These are phyloP conservation scores for Raffaelea albimanens DNA, from an alignment of 2,329 filamentous ascomycete genomes.

Conservation along the genomic window DNA sequence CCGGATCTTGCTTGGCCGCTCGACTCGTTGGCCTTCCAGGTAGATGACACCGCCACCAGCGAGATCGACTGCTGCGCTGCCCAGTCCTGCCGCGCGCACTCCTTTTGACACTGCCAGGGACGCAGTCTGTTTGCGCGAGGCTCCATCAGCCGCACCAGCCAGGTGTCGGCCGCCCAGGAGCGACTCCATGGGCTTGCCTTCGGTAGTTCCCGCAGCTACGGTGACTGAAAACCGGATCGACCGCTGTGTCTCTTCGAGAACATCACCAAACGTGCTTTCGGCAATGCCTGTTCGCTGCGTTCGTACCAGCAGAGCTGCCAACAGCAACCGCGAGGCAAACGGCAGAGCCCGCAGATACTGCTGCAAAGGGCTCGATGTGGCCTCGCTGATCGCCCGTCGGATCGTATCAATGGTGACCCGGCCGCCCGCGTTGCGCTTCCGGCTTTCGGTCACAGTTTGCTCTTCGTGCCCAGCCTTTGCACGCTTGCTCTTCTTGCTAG, in stretches of 20 bases:
- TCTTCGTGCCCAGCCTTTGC: no score
- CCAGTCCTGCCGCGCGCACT: constrained; percentile 21
- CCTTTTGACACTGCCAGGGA: constrained; percentile 13
- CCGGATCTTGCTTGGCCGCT: constrained; percentile 78
- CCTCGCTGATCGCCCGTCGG: constrained; percentile 90
- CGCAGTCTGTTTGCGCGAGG: constrained; percentile 5
- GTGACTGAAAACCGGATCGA: constrained; percentile 53
- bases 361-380: constrained; percentile 84
- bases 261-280: constrained; percentile 82
- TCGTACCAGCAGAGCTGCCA: constrained; percentile 71
- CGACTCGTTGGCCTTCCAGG: constrained; percentile 69
- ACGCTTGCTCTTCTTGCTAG: constrained; percentile 13
- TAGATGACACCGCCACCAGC: constrained; percentile 82
- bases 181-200: constrained; percentile 49
- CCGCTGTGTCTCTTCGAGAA: constrained; percentile 74
- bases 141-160: not conserved
- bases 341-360: constrained; percentile 79
- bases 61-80: constrained; percentile 66
- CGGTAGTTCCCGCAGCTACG: constrained; percentile 9
- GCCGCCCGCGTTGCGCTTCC: constrained; percentile 30
- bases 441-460: constrained; percentile 13
- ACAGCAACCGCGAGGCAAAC: constrained; percentile 72
- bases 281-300: constrained; percentile 74
- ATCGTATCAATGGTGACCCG: constrained; percentile 88
- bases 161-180: constrained; percentile 11